Conservation (phyloP, 2,329 filamentous ascomycete genomes). For the Emericellopsis cladophorae region DNA sequence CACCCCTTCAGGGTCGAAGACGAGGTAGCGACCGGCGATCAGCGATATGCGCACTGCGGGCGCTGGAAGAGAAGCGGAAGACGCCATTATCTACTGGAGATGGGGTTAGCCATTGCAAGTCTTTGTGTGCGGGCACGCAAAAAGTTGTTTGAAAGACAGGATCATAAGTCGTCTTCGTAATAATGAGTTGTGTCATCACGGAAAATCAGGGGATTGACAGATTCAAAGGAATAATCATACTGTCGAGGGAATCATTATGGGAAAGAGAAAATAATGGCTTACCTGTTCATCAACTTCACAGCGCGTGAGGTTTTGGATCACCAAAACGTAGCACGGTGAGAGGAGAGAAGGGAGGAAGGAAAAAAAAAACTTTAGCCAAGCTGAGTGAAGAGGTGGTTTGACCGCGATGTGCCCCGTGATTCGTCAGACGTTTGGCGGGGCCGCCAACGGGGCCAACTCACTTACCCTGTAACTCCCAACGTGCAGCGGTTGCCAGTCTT, state of each 20-base stretch:
- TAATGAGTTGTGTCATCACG: conserved; percentile 27
- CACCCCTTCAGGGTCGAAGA: conserved; percentile 78
- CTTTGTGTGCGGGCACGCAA: conserved; percentile 1
- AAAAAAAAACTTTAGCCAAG: background rate
- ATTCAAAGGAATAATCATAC: conserved; percentile 39
- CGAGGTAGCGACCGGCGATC: conserved; percentile 68
- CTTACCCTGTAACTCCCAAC: no score
- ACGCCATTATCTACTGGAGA: conserved; percentile 4
- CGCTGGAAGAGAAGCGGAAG: background rate
- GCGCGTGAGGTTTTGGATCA: background rate
- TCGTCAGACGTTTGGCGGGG: no score
- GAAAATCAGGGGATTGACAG: conserved; percentile 48
- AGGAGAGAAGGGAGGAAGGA: background rate
- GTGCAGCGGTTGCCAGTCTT: no score
- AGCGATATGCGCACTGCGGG: conserved; percentile 59
- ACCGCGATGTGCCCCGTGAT: no score
- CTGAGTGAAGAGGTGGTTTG: no score
- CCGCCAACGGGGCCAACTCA: no score
- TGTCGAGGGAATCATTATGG: conserved; percentile 4
- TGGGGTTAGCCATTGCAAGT: no score
- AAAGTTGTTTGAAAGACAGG: conserved; percentile 6
- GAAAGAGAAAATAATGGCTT: conserved; percentile 6
- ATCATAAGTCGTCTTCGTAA: conserved; percentile 33
- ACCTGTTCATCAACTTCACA: conserved; percentile 2
- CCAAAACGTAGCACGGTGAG: background rate